Base-by-base conservation (phyloP, 1,284 basidiomycete species). In the Cryptococcus hybrid region DNA sequence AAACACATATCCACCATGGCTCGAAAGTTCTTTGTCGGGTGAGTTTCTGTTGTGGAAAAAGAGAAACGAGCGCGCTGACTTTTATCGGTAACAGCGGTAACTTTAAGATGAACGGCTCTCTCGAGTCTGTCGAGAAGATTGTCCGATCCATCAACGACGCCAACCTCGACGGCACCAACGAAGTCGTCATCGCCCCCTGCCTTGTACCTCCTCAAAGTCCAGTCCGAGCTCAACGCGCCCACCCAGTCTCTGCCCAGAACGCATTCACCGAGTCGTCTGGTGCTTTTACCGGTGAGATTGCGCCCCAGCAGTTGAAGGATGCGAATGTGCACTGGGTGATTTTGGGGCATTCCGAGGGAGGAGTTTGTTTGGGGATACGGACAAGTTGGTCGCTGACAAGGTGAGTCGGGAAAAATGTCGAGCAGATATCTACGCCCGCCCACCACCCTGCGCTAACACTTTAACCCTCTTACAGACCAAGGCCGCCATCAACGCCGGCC, bases 271-370 rank as follows among this genome's bases (percentile, higher is more conserved):
- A 92, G 79, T 73, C 84, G 11, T 86, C 85, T 24, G 95, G 95
- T 53, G 95, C 95, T 18, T 99, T 88, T 82, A 99, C 96, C 8
- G 95, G 93, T 57, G 93, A 96, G 79, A 90, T 90, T 80, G 92
- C 90, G 69, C 86, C 92, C 5, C 40, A 82, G 5, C 92, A 96
- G 80, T 85, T 98, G 70, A 84, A 83, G 58, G 92, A 98, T 73
- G 89, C 90, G 15, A 82, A 82, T 3, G 86, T 98, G 65, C 89
- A 90, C 58, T 98, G 90, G 79, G 93, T 97, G 66, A 90, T 99
- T 76, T 85, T 98, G 59, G 95, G 94, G 84, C 95, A 99, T 83
- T 97, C 93, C 49, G 96, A 99, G 79, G 96, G 66, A 88, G 95
- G 58, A 88, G 89, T 4, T 79, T 96, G 65, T 99, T 99, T 83